Percentiles rank a stretch among this genome's conserved stretches.
These are phyloP conservation scores for Boechera retrofracta DNA, from an alignment of 345 rosid genomes.

Conservation along the genomic window DNA sequence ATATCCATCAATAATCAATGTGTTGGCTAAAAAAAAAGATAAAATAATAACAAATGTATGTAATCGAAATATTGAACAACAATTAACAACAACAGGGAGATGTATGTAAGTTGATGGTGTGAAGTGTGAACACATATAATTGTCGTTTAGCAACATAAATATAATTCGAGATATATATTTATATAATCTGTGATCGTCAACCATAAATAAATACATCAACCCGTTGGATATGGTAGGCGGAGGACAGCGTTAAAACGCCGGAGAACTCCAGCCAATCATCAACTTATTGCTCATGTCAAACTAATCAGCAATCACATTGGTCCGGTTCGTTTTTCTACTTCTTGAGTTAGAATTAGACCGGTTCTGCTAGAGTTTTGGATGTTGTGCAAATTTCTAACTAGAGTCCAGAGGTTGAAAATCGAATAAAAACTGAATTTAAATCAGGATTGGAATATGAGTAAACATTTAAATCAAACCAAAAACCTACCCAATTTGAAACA, in stretches of 20 bases:
- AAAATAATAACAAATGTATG: not conserved
- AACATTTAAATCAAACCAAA: no score
- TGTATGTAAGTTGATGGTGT: not conserved
- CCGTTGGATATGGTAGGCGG: constrained; percentile 1
- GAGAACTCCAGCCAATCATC: not conserved
- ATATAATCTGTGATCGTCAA: not conserved
- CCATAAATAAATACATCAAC: not conserved
- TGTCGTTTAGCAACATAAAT: not conserved
- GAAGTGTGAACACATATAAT: not conserved
- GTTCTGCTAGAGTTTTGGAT: no score
- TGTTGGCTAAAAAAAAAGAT: not conserved
- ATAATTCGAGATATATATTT: not conserved
- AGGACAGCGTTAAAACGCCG: not conserved
- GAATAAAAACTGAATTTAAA: no score
- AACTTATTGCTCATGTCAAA: no score
- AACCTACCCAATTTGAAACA: no score
- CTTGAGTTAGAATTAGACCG: no score
- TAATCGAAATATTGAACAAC: not conserved
- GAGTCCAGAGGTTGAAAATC: no score
- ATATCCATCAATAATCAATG: not conserved
- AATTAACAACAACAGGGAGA: not conserved
- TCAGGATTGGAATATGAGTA: no score
- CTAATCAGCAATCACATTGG: no score
- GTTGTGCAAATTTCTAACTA: no score
- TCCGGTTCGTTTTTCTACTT: no score